Conservation (phyloP, 176 grass and related monocot species). For the Zoysia japonica region DNA sequence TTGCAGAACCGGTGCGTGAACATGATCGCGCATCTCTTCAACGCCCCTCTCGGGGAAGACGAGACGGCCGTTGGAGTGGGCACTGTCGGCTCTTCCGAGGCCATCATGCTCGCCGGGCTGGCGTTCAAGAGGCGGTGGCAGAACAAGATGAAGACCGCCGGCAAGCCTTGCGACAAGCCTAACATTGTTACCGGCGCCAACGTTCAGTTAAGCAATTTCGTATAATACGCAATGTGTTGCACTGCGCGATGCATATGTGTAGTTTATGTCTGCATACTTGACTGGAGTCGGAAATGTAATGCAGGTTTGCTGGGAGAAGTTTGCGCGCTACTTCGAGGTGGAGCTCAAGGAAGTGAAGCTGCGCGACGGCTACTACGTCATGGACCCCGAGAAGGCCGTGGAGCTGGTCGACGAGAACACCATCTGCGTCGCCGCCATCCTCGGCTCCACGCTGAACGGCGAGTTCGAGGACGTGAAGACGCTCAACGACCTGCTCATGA, state of each 20-base stretch:
- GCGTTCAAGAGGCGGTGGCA: constrained; percentile 90
- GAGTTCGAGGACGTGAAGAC: no score
- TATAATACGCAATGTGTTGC: not conserved
- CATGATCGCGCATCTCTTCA: constrained; percentile 93
- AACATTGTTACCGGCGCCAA: constrained; percentile 94
- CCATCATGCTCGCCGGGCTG: constrained; percentile 90
- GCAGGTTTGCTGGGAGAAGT: no score
- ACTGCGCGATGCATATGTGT: not conserved
- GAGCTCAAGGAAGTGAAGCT: no score
- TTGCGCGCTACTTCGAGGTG: no score
- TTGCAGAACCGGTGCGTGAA: constrained; percentile 94
- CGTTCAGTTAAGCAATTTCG: constrained; percentile 49
- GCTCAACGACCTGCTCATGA: no score
- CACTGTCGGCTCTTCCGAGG: constrained; percentile 82
- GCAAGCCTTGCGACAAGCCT: constrained; percentile 87
- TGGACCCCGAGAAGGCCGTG: no score
- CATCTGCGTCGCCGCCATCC: no score
- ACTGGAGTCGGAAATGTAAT: no score
- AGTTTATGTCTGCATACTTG: not conserved
- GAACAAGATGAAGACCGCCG: constrained; percentile 73
- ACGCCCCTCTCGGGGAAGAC: constrained; percentile 73
- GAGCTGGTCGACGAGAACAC: no score
- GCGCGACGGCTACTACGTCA: no score
- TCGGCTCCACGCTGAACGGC: no score
- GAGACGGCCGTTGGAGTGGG: constrained; percentile 76